Base-by-base conservation (phyloP, 148 eudicot species). In the Cornus florida region DNA sequence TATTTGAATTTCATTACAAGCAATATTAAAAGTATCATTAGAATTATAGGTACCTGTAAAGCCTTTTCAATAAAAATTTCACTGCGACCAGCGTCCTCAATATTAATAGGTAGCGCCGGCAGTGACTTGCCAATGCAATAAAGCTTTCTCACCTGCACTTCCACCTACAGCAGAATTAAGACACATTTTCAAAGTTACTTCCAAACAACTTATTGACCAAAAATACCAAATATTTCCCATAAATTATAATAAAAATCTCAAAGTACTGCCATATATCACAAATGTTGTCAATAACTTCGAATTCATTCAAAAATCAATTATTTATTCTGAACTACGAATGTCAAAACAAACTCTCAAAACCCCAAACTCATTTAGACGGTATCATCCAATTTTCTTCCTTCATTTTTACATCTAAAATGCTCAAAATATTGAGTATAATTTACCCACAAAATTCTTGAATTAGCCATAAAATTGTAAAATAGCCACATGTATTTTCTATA, bases 21-120 rank as follows among this genome's bases (percentile, higher is more conserved):
- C 56, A 48, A 39, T 39, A 28, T 28, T 28, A 28, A 57, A 31
- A 32, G 9, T 17, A 75, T 7, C 16, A 39, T 69, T 50, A 59
- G 35, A 68, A 38, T 53, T 41, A 48, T 43, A 46, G 66, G 14
- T 19, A 90, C 99, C 99, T 93, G 83, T 83, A 80, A 72, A 43
- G 48, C 48, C 6, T 43, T 43, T 66, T 90, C 97, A 64, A 95
- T 87, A 78, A 93, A 97, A 60, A 67, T 76, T 28, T 93, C 97
- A 83, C 99, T 92, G 23, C 97, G 89, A 68, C 97, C 92, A 72
- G 97, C 99, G 82, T 95, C 99, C 80, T 93, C 99, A 20, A 95
- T 86, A 72, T 85, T 92, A 8, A 95, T 84, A 50, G 99, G 99
- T 56, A 95, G 86, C 23, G 84, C 69, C 4, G 93, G 85, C 59